Percentiles rank a stretch among this genome's conserved stretches.
phyloP scores from a whole-genome alignment of 805 yeast genomes.

The Candida succiphila region DNA sequence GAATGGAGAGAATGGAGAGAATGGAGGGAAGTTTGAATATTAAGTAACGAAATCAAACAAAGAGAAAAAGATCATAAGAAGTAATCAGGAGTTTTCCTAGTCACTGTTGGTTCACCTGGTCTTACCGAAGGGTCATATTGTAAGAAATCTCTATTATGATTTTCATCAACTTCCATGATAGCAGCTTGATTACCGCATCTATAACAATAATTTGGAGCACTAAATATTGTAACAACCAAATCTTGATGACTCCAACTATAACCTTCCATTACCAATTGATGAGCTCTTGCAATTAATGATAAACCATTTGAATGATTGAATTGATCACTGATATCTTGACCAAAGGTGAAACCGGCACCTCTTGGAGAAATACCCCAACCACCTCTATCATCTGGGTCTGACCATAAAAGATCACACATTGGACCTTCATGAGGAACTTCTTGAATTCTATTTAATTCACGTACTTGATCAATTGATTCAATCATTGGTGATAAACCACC shows the following conservation, averaged over 20 bases:
- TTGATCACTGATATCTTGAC: conserved; percentile 89
- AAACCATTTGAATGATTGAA: conserved; percentile 87
- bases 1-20: background rate
- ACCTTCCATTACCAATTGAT: conserved; percentile 97
- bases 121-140: conserved; percentile 96
- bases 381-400: conserved; percentile 95
- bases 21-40: background rate
- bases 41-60: background rate
- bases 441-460: conserved; percentile 84
- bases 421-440: conserved; percentile 98
- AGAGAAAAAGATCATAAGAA: conserved; percentile 50
- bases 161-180: conserved; percentile 95
- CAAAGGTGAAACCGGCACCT: conserved; percentile 98
- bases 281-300: conserved; percentile 85
- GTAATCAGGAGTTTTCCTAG: conserved; percentile 95
- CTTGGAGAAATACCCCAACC: conserved; percentile 98
- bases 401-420: conserved; percentile 94
- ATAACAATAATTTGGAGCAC: conserved; percentile 95
- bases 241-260: conserved; percentile 93
- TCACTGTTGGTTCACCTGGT: conserved; percentile 96
- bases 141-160: conserved; percentile 80
- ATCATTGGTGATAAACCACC: conserved; percentile 95
- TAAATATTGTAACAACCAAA: conserved; percentile 85
- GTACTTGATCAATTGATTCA: conserved; percentile 85
- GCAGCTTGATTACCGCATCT: conserved; percentile 98